Conservation (phyloP, 257 asterid genomes). For the Nicotiana obtusifolia region DNA sequence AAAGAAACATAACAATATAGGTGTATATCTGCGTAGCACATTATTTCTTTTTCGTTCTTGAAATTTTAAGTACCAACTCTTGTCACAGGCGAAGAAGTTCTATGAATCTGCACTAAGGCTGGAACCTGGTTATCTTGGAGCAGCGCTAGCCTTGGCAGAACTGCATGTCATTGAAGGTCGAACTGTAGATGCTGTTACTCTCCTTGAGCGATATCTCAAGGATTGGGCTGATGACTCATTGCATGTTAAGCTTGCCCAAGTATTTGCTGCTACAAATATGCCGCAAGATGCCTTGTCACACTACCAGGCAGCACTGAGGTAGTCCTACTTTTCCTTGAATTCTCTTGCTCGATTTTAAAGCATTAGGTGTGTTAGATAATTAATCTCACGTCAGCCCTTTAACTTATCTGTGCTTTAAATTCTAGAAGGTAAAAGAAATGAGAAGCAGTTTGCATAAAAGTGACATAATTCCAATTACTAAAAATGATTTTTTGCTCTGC, state of each 20-base stretch:
- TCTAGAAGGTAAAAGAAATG: not conserved
- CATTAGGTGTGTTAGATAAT: not conserved
- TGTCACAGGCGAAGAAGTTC: conserved; percentile 79
- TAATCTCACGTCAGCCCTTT: not conserved
- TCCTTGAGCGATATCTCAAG: conserved; percentile 76
- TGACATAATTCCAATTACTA: not conserved
- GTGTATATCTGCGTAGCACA: not conserved
- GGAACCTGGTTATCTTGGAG: conserved; percentile 96
- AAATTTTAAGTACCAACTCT: not conserved
- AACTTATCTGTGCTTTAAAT: not conserved
- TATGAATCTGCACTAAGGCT: conserved; percentile 96
- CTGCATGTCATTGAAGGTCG: conserved; percentile 94
- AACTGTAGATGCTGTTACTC: conserved; percentile 82
- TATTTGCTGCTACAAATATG: conserved; percentile 85
- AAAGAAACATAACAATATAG: not conserved
- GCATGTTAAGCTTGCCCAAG: conserved; percentile 96
- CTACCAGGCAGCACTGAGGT: conserved; percentile 93
- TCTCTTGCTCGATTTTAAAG: not conserved
- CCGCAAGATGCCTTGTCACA: conserved; percentile 90
- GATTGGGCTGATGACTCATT: conserved; percentile 96
- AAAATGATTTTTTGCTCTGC: not conserved
- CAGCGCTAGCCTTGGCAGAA: conserved; percentile 97
- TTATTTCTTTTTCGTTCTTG: not conserved
- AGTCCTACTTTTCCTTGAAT: conserved; percentile 6
- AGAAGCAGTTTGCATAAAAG: not conserved